Evolutionary conservation across 371 early-diverging fungal species (phyloP).

Genomic region (Zopfochytrium polystomum): DNA sequence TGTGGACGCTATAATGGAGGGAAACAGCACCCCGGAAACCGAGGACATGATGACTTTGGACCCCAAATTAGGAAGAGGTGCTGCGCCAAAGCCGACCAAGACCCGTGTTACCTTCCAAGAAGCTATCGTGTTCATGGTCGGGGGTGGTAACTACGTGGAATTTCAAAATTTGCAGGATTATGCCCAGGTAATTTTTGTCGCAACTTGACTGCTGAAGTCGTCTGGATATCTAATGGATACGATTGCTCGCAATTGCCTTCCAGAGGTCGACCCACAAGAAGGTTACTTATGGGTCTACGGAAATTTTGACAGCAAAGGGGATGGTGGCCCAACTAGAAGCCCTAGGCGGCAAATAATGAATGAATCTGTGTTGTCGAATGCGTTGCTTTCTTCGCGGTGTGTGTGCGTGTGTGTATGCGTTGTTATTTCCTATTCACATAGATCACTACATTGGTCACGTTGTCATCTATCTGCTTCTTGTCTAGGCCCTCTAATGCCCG

Average conservation of each 20-base stretch:
- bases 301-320: constrained; percentile 78
- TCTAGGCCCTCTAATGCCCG: constrained; percentile 40
- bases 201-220: too few species aligned
- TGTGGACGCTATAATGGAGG: constrained; percentile 81
- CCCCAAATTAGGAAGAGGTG: constrained; percentile 58
- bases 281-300: constrained; percentile 95
- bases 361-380: background rate
- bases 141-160: constrained; percentile 95
- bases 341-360: constrained; percentile 44
- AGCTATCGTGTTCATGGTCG: constrained; percentile 94
- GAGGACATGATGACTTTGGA: constrained; percentile 88
- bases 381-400: too few species aligned
- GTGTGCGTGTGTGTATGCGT: too few species aligned
- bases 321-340: constrained; percentile 81
- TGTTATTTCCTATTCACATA: background rate
- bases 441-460: constrained; percentile 47
- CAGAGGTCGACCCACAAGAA: constrained; percentile 46
- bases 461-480: constrained; percentile 44
- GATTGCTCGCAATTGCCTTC: background rate
- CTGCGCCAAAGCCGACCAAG: background rate
- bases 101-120: constrained; percentile 64
- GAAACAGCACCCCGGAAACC: constrained; percentile 40
- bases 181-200: constrained; percentile 50
- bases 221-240: background rate
- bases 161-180: constrained; percentile 91